Evolutionary conservation across 164 flowering plant genomes (phyloP).

Genomic region (Litsea cubeba): DNA sequence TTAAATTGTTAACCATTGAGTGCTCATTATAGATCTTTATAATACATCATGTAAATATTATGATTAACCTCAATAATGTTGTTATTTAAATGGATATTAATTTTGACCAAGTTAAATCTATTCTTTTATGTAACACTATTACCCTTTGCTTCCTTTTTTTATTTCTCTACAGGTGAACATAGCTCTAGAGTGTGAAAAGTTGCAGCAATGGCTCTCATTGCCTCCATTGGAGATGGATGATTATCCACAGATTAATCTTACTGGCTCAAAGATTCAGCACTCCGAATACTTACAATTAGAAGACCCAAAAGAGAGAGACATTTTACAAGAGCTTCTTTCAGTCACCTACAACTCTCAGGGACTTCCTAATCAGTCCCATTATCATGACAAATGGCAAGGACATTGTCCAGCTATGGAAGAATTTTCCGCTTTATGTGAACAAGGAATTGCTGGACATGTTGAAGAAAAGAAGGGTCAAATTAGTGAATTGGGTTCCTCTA

Average conservation of each 20-base stretch:
- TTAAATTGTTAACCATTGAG: neutral
- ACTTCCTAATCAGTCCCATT: conserved; percentile 30
- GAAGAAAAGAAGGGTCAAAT: conserved; percentile 7
- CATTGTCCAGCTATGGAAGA: conserved; percentile 27
- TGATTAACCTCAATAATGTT: neutral
- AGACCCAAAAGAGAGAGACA: conserved; percentile 30
- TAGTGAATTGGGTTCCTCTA: conserved; percentile 20
- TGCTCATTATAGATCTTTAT: neutral
- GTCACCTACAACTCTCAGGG: conserved; percentile 63
- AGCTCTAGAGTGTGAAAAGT: conserved; percentile 74
- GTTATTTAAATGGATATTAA: neutral
- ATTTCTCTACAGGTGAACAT: conserved; percentile 50
- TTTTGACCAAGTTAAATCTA: neutral
- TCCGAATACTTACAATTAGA: conserved; percentile 11
- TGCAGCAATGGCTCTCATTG: conserved; percentile 60
- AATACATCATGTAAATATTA: neutral
- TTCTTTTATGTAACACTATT: too few species aligned
- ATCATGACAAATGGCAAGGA: conserved; percentile 31
- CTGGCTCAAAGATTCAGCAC: conserved; percentile 22
- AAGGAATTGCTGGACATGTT: neutral
- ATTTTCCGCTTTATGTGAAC: conserved; percentile 26
- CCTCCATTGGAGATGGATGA: conserved; percentile 72
- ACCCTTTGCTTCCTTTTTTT: neutral
- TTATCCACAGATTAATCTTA: conserved; percentile 33
- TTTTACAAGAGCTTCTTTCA: conserved; percentile 63